These are phyloP conservation scores for Emmonsia crescens DNA, from an alignment of 2,329 filamentous ascomycete species.

Conservation along the genomic window DNA sequence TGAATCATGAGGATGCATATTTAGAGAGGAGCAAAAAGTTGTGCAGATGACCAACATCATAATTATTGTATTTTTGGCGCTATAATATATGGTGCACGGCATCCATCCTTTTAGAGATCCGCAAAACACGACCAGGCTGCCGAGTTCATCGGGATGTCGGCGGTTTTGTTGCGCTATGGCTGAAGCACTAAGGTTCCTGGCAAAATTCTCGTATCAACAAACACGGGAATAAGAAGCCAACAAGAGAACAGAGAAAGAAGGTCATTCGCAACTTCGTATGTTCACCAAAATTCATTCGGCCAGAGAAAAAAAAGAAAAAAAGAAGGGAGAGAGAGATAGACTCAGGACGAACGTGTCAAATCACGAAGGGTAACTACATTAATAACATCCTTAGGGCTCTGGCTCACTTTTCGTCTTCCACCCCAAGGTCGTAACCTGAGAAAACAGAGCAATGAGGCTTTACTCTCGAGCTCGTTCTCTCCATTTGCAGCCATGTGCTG, in stretches of 20 bases:
- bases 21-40: not conserved
- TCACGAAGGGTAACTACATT: not conserved
- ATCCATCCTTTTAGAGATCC: too few species aligned
- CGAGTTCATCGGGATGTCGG: not conserved
- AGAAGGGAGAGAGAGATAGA: too few species aligned
- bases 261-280: too few species aligned
- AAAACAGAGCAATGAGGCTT: not conserved
- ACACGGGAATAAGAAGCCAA: not conserved
- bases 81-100: not conserved
- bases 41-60: not conserved
- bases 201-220: not conserved
- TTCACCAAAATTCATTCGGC: not conserved
- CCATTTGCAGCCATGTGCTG: not conserved
- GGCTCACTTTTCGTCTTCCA: not conserved
- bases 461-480: not conserved
- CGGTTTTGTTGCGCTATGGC: not conserved
- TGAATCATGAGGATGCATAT: not conserved
- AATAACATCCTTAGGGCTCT: not conserved
- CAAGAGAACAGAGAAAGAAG: too few species aligned
- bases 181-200: not conserved
- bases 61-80: too few species aligned
- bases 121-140: not conserved
- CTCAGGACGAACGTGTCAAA: not conserved
- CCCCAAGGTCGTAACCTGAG: not conserved
- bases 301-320: not conserved